phyloP scores from a whole-genome alignment of 495 filamentous ascomycete species.

The Acidiella bohemica region DNA sequence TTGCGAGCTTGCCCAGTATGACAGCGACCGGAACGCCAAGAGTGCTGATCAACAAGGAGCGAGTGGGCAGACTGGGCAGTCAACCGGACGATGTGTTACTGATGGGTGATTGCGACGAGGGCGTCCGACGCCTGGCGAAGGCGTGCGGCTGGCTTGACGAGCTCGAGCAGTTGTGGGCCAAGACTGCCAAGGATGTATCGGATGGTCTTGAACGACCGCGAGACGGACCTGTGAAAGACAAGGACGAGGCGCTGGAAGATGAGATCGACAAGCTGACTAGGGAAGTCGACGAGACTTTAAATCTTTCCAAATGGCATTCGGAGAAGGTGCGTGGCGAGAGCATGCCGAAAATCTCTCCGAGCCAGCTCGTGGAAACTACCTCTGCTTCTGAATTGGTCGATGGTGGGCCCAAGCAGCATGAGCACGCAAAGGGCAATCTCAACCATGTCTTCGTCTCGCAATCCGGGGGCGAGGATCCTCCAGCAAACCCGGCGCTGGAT shows the following conservation, averaged over 20 bases:
- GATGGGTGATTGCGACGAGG: constrained; percentile 65
- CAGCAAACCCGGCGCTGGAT: too few relatives aligned
- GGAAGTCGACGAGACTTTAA: constrained; percentile 30
- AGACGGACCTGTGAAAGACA: constrained; percentile 21
- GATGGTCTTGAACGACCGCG: constrained; percentile 17
- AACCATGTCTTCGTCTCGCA: constrained; percentile 13
- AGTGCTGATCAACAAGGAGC: constrained; percentile 75
- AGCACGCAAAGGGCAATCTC: constrained; percentile 7
- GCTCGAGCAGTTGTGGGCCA: constrained; percentile 55
- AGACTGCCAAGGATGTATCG: constrained; percentile 33
- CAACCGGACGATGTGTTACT: constrained; percentile 63
- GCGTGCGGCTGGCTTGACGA: constrained; percentile 79
- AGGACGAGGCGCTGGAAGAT: constrained; percentile 40
- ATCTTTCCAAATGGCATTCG: constrained; percentile 21
- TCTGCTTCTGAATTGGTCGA: neutral
- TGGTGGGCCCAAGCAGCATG: neutral
- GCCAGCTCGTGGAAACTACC: neutral
- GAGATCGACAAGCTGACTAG: constrained; percentile 30
- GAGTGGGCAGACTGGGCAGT: constrained; percentile 67
- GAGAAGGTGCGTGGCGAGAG: constrained; percentile 11
- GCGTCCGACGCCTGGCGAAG: constrained; percentile 68
- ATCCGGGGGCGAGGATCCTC: too few relatives aligned
- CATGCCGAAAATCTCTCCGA: neutral
- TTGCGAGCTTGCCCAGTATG: constrained; percentile 61
- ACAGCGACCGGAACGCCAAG: constrained; percentile 51